Percentiles rank a stretch among this genome's conserved stretches.
phyloP scores from a whole-genome alignment of 495 filamentous ascomycete genomes.

The Paragyromitra xinjiangensis region DNA sequence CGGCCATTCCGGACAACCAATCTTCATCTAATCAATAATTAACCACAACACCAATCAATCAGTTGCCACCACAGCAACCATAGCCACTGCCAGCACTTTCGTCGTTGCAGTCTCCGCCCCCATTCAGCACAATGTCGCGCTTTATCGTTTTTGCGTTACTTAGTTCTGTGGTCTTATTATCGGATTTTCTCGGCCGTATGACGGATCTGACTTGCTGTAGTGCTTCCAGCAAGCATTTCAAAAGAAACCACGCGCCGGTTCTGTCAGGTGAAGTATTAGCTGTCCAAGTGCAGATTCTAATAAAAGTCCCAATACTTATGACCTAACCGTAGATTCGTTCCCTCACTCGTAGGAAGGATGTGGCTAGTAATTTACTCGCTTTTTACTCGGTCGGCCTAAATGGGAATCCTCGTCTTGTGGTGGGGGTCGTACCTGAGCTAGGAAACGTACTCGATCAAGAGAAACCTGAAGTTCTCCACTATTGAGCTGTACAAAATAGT shows the following conservation, averaged over 20 bases:
- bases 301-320: not conserved
- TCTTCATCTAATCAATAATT: constrained; percentile 6
- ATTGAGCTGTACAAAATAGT: not conserved
- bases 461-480: not conserved
- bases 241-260: not conserved
- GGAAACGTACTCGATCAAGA: not conserved
- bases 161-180: not conserved
- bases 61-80: constrained; percentile 11
- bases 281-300: not conserved
- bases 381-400: not conserved
- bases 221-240: not conserved
- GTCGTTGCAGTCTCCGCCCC: not conserved
- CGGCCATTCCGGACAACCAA: constrained; percentile 3
- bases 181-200: not conserved
- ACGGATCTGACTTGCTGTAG: not conserved
- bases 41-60: constrained; percentile 3
- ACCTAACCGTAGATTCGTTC: not conserved
- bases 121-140: not conserved
- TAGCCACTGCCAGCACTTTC: constrained; percentile 20
- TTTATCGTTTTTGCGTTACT: not conserved
- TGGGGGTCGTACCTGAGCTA: not conserved
- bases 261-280: not conserved
- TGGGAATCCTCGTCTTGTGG: not conserved
- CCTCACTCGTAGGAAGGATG: not conserved
- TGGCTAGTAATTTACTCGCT: not conserved